A percentile compares a stretch with the other conserved stretches of the same genome.
Evolutionary conservation across 2,329 filamentous ascomycete genomes (phyloP).

Genomic region (Aspergillus fumigatus): DNA sequence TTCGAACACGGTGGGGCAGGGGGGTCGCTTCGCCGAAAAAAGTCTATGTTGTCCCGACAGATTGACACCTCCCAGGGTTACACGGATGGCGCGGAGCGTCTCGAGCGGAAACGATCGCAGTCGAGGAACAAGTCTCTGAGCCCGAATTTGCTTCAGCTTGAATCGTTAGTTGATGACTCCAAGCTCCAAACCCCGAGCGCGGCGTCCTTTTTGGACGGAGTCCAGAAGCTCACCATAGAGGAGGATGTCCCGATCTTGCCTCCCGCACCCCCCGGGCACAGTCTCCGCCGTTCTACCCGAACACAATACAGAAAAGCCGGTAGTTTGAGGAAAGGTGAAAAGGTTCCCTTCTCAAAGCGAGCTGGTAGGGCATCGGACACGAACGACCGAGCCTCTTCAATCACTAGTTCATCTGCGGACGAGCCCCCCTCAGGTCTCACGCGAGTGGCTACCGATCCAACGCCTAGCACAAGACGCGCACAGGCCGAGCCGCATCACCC

Average conservation of each 20-base stretch:
- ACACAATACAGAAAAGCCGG: constrained; percentile 82
- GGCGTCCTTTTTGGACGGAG: constrained; percentile 49
- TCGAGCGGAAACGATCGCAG: constrained; percentile 68
- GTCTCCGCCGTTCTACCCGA: constrained; percentile 80
- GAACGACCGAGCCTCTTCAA: constrained; percentile 48
- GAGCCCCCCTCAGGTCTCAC: constrained; percentile 30
- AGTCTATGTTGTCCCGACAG: constrained; percentile 91
- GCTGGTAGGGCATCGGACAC: constrained; percentile 60
- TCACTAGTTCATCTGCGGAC: constrained; percentile 30
- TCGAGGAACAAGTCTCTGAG: constrained; percentile 53
- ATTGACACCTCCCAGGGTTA: constrained; percentile 75
- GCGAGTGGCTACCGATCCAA: constrained; percentile 35
- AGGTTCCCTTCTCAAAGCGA: constrained; percentile 70
- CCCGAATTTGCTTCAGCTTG: constrained; percentile 65
- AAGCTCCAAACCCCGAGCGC: constrained; percentile 63
- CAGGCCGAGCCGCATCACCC: constrained; percentile 42
- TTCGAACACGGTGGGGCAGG: constrained; percentile 50
- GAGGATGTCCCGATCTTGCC: constrained; percentile 87
- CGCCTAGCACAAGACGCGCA: constrained; percentile 30
- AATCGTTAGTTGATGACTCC: constrained; percentile 78
- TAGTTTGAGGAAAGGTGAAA: constrained; percentile 75
- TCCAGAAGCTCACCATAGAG: constrained; percentile 40
- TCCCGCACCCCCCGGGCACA: constrained; percentile 66
- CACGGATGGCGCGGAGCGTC: constrained; percentile 74
- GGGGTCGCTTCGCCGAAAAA: constrained; percentile 72